A percentile compares a stretch with the other conserved stretches of the same genome.
These are phyloP conservation scores for Barnettozyma hawaiiensis DNA, from an alignment of 1,139 yeast species.

Conservation along the genomic window DNA sequence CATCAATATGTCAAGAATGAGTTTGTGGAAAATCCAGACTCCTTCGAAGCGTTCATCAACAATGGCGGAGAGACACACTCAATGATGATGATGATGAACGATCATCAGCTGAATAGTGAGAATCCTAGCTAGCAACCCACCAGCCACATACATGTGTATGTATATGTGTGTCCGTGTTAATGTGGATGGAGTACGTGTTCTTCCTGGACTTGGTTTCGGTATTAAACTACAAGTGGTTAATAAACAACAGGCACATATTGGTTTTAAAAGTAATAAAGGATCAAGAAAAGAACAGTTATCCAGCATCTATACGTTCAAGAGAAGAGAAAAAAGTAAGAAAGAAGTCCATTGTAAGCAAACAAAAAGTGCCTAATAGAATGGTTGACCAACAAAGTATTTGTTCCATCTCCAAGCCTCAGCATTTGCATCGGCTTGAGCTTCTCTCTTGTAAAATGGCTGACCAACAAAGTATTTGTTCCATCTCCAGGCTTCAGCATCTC, in stretches of 20 bases:
- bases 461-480: slow-evolving; percentile 9
- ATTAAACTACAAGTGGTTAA: no score
- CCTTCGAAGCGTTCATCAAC: slow-evolving; percentile 8
- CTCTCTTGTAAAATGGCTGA: slow-evolving; percentile 13
- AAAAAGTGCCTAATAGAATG: slow-evolving; percentile 11
- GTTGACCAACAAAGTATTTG: slow-evolving; percentile 7
- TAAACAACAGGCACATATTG: no score
- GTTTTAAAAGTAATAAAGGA: no score
- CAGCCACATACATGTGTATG: no score
- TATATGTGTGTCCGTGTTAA: background rate
- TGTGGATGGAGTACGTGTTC: no score
- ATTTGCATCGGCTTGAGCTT: slow-evolving; percentile 11
- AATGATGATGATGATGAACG: slow-evolving; percentile 4
- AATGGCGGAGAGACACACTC: background rate
- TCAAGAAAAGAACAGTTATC: no score
- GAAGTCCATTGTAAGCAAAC: slow-evolving; percentile 10
- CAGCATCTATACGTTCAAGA: background rate
- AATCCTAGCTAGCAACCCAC: background rate
- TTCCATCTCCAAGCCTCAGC: slow-evolving; percentile 15
- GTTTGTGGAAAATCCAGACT: slow-evolving; percentile 10
- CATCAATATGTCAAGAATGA: slow-evolving; percentile 21
- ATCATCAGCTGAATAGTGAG: background rate
- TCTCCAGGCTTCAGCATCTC: slow-evolving; percentile 13
- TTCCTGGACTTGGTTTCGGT: no score
- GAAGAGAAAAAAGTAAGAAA: background rate